Evolutionary conservation across 805 yeast species (phyloP).

Genomic region (Wickerhamia fluorescens): DNA sequence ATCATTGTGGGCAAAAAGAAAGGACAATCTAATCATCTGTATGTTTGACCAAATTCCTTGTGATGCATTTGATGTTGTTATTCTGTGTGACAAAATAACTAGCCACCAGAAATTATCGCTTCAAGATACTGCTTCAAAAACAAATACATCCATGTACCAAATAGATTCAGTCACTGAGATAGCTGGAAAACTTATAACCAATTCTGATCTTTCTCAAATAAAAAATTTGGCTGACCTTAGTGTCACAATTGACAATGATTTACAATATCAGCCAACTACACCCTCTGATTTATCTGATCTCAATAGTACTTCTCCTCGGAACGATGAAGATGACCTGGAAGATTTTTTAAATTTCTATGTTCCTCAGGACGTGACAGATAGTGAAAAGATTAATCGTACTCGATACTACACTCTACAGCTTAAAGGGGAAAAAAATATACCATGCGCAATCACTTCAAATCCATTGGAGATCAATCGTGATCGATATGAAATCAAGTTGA

Average conservation of each 20-base stretch:
- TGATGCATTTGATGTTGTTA: conserved; percentile 24
- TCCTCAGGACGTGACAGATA: conserved; percentile 18
- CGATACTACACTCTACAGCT: conserved; percentile 57
- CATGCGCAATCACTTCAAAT: conserved; percentile 68
- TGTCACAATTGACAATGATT: conserved; percentile 18
- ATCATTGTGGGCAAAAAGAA: conserved; percentile 82
- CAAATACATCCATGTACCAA: conserved; percentile 8
- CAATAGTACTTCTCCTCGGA: background rate
- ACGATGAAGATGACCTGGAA: conserved; percentile 8
- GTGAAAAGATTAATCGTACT: conserved; percentile 39
- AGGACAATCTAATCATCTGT: conserved; percentile 64
- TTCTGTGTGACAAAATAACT: conserved; percentile 6
- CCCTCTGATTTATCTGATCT: too few species aligned
- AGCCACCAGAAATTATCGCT: too few species aligned
- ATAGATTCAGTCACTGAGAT: conserved; percentile 23
- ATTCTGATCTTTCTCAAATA: conserved; percentile 10
- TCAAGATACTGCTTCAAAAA: conserved; percentile 3
- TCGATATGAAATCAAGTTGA: conserved; percentile 42
- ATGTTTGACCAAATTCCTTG: conserved; percentile 79
- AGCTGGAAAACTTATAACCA: conserved; percentile 27
- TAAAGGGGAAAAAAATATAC: conserved; percentile 41
- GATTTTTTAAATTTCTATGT: conserved; percentile 10
- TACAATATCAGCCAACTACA: conserved; percentile 4
- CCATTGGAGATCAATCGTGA: conserved; percentile 44
- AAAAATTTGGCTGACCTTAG: conserved; percentile 17